Conservation (phyloP, 192 early-diverging fungal genomes). For the Backusella morwellensis region DNA sequence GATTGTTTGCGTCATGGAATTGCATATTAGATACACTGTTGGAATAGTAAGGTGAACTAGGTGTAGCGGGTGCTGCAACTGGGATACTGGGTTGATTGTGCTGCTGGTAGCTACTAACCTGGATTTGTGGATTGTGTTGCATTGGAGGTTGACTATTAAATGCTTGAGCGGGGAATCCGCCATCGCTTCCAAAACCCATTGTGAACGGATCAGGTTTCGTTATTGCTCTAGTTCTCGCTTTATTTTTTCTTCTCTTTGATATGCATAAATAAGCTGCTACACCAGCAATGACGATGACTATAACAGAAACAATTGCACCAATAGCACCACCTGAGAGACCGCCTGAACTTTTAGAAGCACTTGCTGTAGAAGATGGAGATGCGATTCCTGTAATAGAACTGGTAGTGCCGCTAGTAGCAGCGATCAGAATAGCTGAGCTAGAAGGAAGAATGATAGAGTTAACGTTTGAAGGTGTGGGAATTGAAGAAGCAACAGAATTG, state of each 20-base stretch:
- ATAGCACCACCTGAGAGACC: constrained; percentile 29
- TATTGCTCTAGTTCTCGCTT: neutral
- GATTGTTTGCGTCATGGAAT: constrained; percentile 20
- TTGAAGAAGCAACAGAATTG: neutral
- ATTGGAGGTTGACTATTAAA: neutral
- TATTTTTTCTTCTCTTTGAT: constrained; percentile 14
- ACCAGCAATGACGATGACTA: constrained; percentile 19
- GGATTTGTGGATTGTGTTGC: neutral
- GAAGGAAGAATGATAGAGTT: neutral
- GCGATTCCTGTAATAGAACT: neutral
- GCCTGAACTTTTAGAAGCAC: neutral
- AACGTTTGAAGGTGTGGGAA: neutral
- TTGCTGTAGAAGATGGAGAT: neutral
- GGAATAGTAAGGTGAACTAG: constrained; percentile 5
- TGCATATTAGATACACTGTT: neutral
- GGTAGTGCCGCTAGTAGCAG: neutral
- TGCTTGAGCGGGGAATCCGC: neutral
- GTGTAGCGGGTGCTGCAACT: neutral
- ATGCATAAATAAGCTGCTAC: constrained; percentile 19
- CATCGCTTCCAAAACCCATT: constrained; percentile 33
- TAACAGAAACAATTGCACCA: constrained; percentile 28
- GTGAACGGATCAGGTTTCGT: constrained; percentile 32
- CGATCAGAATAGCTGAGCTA: neutral
- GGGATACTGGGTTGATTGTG: neutral
- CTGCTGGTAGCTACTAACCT: neutral